Evolutionary conservation across 768 basidiomycete genomes (phyloP), one percentile per base, ranked within the genome.

Genomic region (Lepiota brunneoincarnata): DNA sequence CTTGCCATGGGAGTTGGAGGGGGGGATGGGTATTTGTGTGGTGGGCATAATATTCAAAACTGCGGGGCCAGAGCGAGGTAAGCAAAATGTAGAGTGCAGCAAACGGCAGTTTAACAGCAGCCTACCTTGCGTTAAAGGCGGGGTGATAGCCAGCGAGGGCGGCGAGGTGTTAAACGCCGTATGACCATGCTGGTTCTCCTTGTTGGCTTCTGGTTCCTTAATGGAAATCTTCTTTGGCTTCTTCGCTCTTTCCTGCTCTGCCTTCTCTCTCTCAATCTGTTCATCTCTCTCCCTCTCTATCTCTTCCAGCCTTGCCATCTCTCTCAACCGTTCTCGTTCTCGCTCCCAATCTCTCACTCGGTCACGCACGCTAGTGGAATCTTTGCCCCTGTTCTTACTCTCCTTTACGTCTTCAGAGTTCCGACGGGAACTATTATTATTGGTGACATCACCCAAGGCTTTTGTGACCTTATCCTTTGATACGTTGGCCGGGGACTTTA

Each of bases 291-390:
- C 80, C 55, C 71, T 69, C 67, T 80, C 74, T 53, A 79, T 60
- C 62, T 89, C 86, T 63, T 83, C 76, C 62, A 86, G 55, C 55
- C 75, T 72, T 56, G 77, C 78, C 75, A 88, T 84, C 74, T 89
- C 87, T 60, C 87, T 76, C 63, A 89, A 67, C 55, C 86, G 72
- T 67, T 84, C 77, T 34, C 80, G 77, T 66, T 89, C 87, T 38
- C 82, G 72, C 64, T 91, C 87, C 87, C 89, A 91, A 60, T 89
- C 88, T 59, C 75, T 75, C 59, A 90, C 84, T 10, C 89, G 75
- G 54, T 87, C 80, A 54, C 76, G 78, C 15, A 78, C 79, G 50
- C 68, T 73, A 41, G 78, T 79, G 49, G 76, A 77, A 55, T 71
- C 74, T 43, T 73, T 74, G 9, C 59, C 65, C 56, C 62, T 64